Evolutionary conservation across 495 filamentous ascomycete genomes (phyloP), one percentile per base, ranked within the genome.

Genomic region (Aspergillus sclerotioniger): DNA sequence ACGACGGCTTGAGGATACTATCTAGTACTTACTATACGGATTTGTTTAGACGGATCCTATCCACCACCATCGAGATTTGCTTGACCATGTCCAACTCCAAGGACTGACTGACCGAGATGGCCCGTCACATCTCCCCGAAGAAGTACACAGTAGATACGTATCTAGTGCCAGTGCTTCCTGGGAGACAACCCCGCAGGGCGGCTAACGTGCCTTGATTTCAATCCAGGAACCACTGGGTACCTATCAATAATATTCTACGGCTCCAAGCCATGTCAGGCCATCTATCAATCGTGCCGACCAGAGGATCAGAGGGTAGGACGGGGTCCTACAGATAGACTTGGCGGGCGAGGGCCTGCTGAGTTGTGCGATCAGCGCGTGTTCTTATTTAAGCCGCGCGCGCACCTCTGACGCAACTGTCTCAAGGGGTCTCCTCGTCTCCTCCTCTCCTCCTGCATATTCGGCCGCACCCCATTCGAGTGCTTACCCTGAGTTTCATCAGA

Each of bases 371-470:
- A 10, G 33, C 33, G 33, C 33, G 37, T 41, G 31, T 16, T 50
- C 28, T 31, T 50, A 50, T 50, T 50, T 50, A 50, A 50, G 47
- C 47, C 28, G 47, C 25, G 47, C 3, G 33, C 8, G 7, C 25
- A 32, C 31, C 47, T 33, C 47, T 50, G 47, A 50, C 47, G 47
- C 47, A 50, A 50, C 47, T n/a, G 47, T 13, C 37, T 41, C 25
- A 50, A 16, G 25, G 47, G 28, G 46, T 15, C 20, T 49, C 2
- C 7, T 15, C 3, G 25, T 28, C 8, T 28, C 1, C 19, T n/a
- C n/a, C n/a, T n/a, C 25, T 25, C 25, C 21, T 32, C 6, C 47
- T 50, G 5, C 21, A 28, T 50, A 1, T 29, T 17, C 47, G 29
- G 25, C 12, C 17, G 25, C 47, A 16, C 10, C 25, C 25, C 15